Evolutionary conservation across 768 basidiomycete species (phyloP).

Genomic region (Mycena rebaudengoi): DNA sequence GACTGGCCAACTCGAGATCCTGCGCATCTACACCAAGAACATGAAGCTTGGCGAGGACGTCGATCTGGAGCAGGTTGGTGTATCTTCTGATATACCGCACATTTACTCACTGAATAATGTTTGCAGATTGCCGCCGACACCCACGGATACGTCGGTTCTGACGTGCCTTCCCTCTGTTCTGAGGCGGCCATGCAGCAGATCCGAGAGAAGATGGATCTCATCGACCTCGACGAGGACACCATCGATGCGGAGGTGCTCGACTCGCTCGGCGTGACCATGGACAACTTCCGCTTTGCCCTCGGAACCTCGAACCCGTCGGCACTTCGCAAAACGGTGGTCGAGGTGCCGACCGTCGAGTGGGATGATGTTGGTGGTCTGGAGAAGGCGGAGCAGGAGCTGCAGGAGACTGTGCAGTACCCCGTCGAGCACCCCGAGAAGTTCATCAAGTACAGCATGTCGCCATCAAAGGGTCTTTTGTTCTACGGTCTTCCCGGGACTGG

Average conservation of each 20-base stretch:
- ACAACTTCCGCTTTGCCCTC: conserved; percentile 99
- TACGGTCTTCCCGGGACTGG: conserved; percentile 99
- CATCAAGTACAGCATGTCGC: conserved; percentile 99
- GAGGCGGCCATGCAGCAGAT: conserved; percentile 99
- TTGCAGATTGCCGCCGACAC: conserved; percentile 96
- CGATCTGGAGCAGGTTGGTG: conserved; percentile 87
- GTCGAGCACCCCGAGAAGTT: conserved; percentile 99
- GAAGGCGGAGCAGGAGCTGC: conserved; percentile 98
- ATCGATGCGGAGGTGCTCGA: conserved; percentile 99
- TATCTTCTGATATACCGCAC: background rate
- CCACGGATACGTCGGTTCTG: conserved; percentile 99
- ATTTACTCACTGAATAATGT: too few relatives aligned
- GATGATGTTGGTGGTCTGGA: conserved; percentile 99
- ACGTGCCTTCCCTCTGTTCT: conserved; percentile 96
- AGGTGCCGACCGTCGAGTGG: conserved; percentile 98
- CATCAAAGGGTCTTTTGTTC: conserved; percentile 99
- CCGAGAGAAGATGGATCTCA: conserved; percentile 99
- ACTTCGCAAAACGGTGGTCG: conserved; percentile 98
- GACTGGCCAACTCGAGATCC: conserved; percentile 97
- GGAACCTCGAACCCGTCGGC: conserved; percentile 98
- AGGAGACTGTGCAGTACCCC: conserved; percentile 99
- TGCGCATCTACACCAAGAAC: conserved; percentile 99
- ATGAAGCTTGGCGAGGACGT: conserved; percentile 99
- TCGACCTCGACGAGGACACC: conserved; percentile 96
- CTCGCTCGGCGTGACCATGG: conserved; percentile 99